Conservation (phyloP, 495 filamentous ascomycete genomes). For the Xylaria acuta region DNA sequence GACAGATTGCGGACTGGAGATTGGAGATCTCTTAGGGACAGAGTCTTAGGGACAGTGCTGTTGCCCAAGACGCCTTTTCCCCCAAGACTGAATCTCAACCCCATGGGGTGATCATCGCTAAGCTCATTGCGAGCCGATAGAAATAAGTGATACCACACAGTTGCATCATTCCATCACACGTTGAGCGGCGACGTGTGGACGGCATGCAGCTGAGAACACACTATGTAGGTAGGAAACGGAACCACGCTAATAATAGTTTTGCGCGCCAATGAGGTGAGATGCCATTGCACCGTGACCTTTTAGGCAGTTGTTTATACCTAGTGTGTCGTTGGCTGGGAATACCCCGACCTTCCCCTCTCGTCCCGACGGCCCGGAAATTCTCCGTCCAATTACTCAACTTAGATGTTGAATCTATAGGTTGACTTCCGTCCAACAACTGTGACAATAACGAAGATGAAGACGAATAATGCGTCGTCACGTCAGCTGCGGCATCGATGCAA, state of each 20-base stretch:
- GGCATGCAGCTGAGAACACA: background rate
- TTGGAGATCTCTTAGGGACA: background rate
- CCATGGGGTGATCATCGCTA: background rate
- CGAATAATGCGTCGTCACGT: background rate
- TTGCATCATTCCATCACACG: background rate
- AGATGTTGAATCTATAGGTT: background rate
- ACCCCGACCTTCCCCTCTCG: background rate
- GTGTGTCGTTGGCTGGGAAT: background rate
- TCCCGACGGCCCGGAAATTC: background rate
- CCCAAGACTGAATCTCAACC: background rate
- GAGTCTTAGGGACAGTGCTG: background rate
- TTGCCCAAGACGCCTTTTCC: background rate
- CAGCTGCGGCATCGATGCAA: background rate
- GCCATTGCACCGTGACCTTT: background rate
- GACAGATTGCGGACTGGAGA: background rate
- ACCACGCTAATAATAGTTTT: background rate
- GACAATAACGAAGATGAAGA: background rate
- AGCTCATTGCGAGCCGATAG: background rate
- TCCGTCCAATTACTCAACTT: background rate
- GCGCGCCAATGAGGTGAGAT: constrained; percentile 1
- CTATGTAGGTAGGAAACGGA: background rate
- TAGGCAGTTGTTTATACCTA: background rate
- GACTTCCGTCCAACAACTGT: background rate
- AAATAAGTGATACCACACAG: background rate
- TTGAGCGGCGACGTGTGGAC: background rate